These are phyloP conservation scores for Cicer pinnatifidum DNA, from an alignment of 306 rosid species.

Conservation along the genomic window DNA sequence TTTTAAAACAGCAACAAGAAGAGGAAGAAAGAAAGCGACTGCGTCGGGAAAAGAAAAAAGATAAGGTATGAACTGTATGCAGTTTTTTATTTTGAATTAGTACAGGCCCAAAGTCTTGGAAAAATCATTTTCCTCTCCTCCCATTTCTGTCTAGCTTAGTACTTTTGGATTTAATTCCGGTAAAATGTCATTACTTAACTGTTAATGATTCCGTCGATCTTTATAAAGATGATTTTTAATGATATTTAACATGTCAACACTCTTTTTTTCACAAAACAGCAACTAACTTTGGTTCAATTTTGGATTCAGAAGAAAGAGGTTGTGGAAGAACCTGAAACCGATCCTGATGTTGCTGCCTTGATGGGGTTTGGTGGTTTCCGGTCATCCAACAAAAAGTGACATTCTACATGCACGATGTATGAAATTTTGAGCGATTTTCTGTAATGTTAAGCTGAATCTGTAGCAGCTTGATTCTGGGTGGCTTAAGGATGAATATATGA, in stretches of 20 bases:
- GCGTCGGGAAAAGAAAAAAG: constrained; percentile 92
- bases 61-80: constrained; percentile 62
- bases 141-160: not conserved
- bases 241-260: not conserved
- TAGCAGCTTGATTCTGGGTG: constrained; percentile 21
- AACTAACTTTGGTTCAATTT: constrained; percentile 29
- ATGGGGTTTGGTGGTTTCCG: constrained; percentile 98
- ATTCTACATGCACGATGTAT: constrained; percentile 30
- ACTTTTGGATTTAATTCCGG: not conserved
- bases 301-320: constrained; percentile 77
- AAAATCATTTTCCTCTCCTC: constrained; percentile 3
- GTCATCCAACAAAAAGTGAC: constrained; percentile 71
- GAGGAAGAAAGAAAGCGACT: constrained; percentile 92
- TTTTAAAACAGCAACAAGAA: constrained; percentile 92
- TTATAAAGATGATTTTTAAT: not conserved
- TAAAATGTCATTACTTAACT: not conserved
- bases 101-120: constrained; percentile 5
- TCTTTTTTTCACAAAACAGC: not conserved
- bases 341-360: constrained; percentile 93
- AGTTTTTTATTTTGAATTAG: constrained; percentile 25
- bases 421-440: constrained; percentile 36
- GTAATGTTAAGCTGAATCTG: constrained; percentile 44
- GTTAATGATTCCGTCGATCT: not conserved
- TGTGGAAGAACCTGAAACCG: constrained; percentile 79
- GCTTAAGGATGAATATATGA: constrained; percentile 34